Percentiles rank a stretch among this genome's conserved stretches.
phyloP scores from a whole-genome alignment of 768 basidiomycete species.

The Trametes villosa region DNA sequence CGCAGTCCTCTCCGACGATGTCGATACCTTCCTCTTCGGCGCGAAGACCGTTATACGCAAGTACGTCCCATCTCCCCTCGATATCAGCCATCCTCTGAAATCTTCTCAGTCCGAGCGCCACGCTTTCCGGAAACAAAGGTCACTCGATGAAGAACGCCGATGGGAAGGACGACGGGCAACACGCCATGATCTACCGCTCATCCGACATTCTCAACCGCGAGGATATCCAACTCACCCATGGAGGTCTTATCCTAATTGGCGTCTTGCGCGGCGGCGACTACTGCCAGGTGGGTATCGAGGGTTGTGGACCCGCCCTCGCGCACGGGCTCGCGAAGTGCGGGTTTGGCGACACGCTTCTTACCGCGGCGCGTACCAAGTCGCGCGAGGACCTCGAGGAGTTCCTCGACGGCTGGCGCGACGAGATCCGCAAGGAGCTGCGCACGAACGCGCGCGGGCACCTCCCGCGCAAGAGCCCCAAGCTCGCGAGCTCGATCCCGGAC shows the following conservation, averaged over 20 bases:
- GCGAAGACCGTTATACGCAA: conserved; percentile 85
- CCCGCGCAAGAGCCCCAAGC: conserved; percentile 62
- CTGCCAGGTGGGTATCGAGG: conserved; percentile 65
- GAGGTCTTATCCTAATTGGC: conserved; percentile 82
- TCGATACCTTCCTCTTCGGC: conserved; percentile 91
- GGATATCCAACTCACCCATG: conserved; percentile 53
- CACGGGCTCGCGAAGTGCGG: conserved; percentile 82
- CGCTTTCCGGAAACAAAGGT: conserved; percentile 70
- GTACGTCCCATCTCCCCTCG: conserved; percentile 45
- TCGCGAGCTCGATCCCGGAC: conserved; percentile 65
- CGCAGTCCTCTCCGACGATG: conserved; percentile 89
- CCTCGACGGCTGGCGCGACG: conserved; percentile 64
- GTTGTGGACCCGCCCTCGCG: conserved; percentile 74
- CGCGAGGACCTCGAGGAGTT: conserved; percentile 51
- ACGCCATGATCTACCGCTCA: conserved; percentile 49
- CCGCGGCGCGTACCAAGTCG: conserved; percentile 56
- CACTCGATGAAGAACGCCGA: conserved; percentile 65
- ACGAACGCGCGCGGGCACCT: conserved; percentile 70
- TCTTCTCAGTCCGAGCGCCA: conserved; percentile 62
- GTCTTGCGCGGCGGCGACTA: conserved; percentile 93
- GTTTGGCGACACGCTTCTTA: conserved; percentile 70
- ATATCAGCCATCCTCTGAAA: not conserved
- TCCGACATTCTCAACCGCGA: conserved; percentile 48
- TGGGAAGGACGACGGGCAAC: conserved; percentile 77
- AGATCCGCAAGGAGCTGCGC: conserved; percentile 63